Evolutionary conservation across 2,329 filamentous ascomycete species (phyloP).

Genomic region (Fonsecaea nubica): DNA sequence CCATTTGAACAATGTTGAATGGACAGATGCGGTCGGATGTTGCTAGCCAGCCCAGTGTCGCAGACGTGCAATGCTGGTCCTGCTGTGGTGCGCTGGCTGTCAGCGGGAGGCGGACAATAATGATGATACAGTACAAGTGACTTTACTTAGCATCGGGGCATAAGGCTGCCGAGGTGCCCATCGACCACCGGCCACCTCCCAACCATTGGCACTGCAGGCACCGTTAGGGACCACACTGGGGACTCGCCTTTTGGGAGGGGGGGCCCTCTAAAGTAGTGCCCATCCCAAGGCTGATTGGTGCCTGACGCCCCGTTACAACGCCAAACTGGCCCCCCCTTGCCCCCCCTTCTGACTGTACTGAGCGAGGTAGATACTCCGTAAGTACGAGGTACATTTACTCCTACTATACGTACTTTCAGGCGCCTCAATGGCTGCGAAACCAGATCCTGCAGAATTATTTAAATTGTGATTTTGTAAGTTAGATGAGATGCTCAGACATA

Average conservation of each 20-base stretch:
- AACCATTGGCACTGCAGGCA: not conserved
- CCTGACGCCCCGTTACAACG: not conserved
- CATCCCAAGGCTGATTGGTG: conserved; percentile 4
- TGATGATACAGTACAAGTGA: conserved; percentile 2
- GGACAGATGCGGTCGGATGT: conserved; percentile 19
- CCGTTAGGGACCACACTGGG: not conserved
- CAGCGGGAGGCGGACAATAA: conserved; percentile 24
- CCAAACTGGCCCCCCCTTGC: conserved; percentile 4
- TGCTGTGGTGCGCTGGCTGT: conserved; percentile 13
- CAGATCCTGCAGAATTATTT: not conserved
- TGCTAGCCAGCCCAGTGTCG: conserved; percentile 26
- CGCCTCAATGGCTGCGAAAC: not conserved
- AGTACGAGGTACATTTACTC: not conserved
- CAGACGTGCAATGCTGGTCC: conserved; percentile 8
- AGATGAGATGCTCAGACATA: not conserved
- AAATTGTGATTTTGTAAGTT: not conserved
- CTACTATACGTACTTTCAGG: not conserved
- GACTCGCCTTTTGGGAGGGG: not conserved
- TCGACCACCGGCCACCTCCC: not conserved
- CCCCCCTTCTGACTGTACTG: conserved; percentile 10
- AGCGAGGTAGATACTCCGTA: not conserved
- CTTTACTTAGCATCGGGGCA: conserved; percentile 7
- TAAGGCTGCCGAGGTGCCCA: conserved; percentile 26
- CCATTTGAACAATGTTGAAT: conserved; percentile 6
- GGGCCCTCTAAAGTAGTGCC: not conserved